Base-by-base conservation (phyloP, 768 basidiomycete species). In the Strobilomyces echinocephalus region DNA sequence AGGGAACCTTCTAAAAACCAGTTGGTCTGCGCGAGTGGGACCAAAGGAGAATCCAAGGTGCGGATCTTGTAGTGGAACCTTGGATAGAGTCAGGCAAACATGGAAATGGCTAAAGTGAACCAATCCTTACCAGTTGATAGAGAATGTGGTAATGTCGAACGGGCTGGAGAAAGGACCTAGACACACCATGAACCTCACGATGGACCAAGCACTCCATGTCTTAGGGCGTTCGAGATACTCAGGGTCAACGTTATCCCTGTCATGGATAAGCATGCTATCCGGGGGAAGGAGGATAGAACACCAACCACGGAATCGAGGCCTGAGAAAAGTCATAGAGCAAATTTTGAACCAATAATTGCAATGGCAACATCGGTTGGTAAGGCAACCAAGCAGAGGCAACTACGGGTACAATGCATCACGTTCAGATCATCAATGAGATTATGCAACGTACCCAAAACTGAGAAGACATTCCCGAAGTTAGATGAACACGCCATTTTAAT, bases 401-500 rank as follows among this genome's bases (percentile, higher is more conserved):
- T 68, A 34, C 21, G 34, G 42, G 14, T 39, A 46, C 18, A 8
- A 40, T 15, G 24, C 28, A 20, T 61, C 18, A 58, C 20, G 9
- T 20, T 3, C 28, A 34, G 8, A 30, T 1, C 44, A 6, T 16
- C 18, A 14, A 26, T 8, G 8, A 35, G 31, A 55, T 18, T 11
- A 49, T 16, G 20, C 1, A 41, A 55, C 67, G 8, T 51, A 70
- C 67, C 59, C 50, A 69, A 46, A 38, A 69, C 69, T 12, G 67
- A 69, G 52, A 69, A 70, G 43, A 69, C 63, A 44, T 69, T 69
- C 21, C 71, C 63, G 55, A 73, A 72, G 58, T 71, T 71, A 1
- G 70, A 71, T 9, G 70, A 73, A 21, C 66, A 67, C 18, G 70
- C 69, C 70, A 71, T 71, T 52, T 71, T 71, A 55, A 73, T 73